A percentile compares a stretch with the other conserved stretches of the same genome.
These are phyloP conservation scores for Gossypium anomalum DNA, from an alignment of 345 rosid species.

Conservation along the genomic window DNA sequence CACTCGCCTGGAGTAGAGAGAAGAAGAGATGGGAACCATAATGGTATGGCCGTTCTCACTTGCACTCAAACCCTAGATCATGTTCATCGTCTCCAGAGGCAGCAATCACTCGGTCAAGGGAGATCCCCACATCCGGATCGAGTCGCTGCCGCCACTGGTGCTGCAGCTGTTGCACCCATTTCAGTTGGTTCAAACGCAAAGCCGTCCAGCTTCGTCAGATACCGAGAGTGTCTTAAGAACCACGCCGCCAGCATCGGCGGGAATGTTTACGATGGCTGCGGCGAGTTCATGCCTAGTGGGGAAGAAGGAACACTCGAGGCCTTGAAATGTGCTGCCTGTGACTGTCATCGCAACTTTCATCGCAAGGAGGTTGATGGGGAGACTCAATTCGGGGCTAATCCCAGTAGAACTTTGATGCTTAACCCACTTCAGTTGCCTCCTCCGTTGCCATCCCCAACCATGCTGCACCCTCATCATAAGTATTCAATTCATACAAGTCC, in stretches of 20 bases:
- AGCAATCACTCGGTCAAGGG: constrained; percentile 15
- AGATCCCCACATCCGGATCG: constrained; percentile 40
- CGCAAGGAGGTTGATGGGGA: constrained; percentile 64
- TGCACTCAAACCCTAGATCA: constrained; percentile 76
- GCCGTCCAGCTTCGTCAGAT: constrained; percentile 29
- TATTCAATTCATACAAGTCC: constrained; percentile 30
- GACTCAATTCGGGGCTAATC: constrained; percentile 28
- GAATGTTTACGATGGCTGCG: constrained; percentile 78
- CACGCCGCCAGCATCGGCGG: constrained; percentile 87
- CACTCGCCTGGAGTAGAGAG: constrained; percentile 35
- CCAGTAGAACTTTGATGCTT: constrained; percentile 28
- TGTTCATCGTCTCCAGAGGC: constrained; percentile 22
- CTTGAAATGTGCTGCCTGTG: constrained; percentile 88
- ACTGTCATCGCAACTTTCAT: constrained; percentile 95
- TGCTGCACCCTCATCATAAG: constrained; percentile 25
- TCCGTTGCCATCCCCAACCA: constrained; percentile 39
- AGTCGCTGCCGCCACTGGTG: constrained; percentile 19
- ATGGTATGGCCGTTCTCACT: constrained; percentile 36
- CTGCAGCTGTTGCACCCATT: constrained; percentile 23
- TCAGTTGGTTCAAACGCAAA: constrained; percentile 36
- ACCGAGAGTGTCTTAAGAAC: constrained; percentile 85
- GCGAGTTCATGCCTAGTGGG: constrained; percentile 97
- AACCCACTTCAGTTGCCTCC: constrained; percentile 57
- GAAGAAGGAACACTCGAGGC: constrained; percentile 81
- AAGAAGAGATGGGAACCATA: constrained; percentile 46